Percentiles rank a stretch among this genome's conserved stretches.
These are phyloP conservation scores for Trichoderma cornu-damae DNA, from an alignment of 2,329 filamentous ascomycete genomes.

Conservation along the genomic window DNA sequence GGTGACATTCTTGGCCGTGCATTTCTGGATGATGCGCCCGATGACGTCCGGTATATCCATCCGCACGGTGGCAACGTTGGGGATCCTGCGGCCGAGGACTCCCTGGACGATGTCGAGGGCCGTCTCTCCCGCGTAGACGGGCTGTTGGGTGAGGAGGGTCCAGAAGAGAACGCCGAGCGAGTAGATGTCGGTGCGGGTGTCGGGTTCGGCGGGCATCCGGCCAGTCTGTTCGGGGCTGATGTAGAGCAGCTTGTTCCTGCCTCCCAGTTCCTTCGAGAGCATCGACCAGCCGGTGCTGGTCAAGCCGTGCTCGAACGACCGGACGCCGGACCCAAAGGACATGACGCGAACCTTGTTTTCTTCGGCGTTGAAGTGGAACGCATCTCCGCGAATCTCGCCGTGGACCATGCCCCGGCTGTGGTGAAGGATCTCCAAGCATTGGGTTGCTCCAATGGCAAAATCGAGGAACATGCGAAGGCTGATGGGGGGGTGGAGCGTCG, in stretches of 20 bases:
- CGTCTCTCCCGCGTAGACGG: slow-evolving; percentile 72
- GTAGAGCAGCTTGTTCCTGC: slow-evolving; percentile 83
- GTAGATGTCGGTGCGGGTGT: slow-evolving; percentile 90
- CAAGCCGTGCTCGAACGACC: slow-evolving; percentile 86
- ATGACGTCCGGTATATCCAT: slow-evolving; percentile 81
- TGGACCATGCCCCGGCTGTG: slow-evolving; percentile 82
- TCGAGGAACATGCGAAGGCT: slow-evolving; percentile 75
- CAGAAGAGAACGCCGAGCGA: slow-evolving; percentile 86
- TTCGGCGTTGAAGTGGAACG: slow-evolving; percentile 77
- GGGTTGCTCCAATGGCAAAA: slow-evolving; percentile 82
- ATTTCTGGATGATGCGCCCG: slow-evolving; percentile 79
- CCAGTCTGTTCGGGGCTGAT: slow-evolving; percentile 95
- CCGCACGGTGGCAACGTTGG: slow-evolving; percentile 68
- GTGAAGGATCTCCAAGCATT: slow-evolving; percentile 86
- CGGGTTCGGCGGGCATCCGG: slow-evolving; percentile 84
- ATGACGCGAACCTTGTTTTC: slow-evolving; percentile 69
- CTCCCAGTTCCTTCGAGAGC: slow-evolving; percentile 75
- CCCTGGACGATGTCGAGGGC: slow-evolving; percentile 89
- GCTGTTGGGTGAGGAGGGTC: slow-evolving; percentile 72
- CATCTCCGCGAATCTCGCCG: slow-evolving; percentile 84
- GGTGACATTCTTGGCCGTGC: slow-evolving; percentile 80
- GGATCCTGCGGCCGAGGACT: slow-evolving; percentile 73
- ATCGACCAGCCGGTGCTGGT: slow-evolving; percentile 80
- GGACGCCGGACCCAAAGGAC: slow-evolving; percentile 79
- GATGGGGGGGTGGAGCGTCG: slow-evolving; percentile 53